A percentile compares a stretch with the other conserved stretches of the same genome.
These are phyloP conservation scores for Stagonosporopsis tanaceti DNA, from an alignment of 2,329 filamentous ascomycete species.

Conservation along the genomic window DNA sequence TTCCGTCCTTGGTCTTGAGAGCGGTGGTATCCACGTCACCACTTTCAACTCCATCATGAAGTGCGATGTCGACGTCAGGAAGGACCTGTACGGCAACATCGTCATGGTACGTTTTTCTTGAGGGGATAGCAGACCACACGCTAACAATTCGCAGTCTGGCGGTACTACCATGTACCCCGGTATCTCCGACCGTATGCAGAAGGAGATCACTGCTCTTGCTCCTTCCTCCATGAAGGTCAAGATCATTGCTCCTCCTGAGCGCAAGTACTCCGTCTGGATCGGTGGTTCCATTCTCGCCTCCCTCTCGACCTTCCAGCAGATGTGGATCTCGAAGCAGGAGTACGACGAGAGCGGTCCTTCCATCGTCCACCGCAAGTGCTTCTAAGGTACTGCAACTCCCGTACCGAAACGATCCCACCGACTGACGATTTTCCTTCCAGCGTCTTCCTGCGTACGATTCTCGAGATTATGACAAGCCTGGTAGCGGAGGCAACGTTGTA, in stretches of 20 bases:
- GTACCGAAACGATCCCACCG: conserved; percentile 13
- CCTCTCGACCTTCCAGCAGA: conserved; percentile 99
- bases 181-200: conserved; percentile 99
- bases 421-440: conserved; percentile 38
- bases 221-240: conserved; percentile 99
- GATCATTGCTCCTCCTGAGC: conserved; percentile 99
- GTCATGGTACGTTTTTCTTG: conserved; percentile 82
- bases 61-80: conserved; percentile 99
- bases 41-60: conserved; percentile 99
- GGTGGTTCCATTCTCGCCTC: conserved; percentile 99
- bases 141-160: conserved; percentile 77
- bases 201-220: conserved; percentile 99
- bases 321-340: conserved; percentile 99
- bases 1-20: conserved; percentile 96
- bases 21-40: conserved; percentile 98
- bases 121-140: conserved; percentile 14
- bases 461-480: conserved; percentile 50
- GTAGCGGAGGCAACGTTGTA: conserved; percentile 46
- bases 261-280: conserved; percentile 99
- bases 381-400: conserved; percentile 75
- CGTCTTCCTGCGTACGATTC: conserved; percentile 45
- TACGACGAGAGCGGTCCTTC: conserved; percentile 99
- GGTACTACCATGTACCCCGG: conserved; percentile 99
- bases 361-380: conserved; percentile 99
- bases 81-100: conserved; percentile 99